Percentiles rank a stretch among this genome's conserved stretches.
Evolutionary conservation across 495 filamentous ascomycete species (phyloP).

Genomic region (Talaromyces ruber): DNA sequence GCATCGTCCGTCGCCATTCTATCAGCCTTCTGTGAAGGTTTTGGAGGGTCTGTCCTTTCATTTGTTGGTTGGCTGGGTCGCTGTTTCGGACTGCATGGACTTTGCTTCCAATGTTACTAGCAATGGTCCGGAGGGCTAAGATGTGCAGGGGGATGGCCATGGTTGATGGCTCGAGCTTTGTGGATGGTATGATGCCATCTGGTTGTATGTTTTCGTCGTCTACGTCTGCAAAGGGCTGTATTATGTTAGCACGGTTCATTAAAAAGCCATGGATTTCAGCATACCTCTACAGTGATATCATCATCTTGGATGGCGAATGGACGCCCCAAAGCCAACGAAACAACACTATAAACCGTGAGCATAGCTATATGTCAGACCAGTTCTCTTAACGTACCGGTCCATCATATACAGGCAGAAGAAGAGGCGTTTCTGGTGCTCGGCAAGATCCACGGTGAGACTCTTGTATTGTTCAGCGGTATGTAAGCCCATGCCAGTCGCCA

Average conservation of each 20-base stretch:
- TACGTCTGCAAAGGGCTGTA: conserved; percentile 22
- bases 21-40: conserved; percentile 24
- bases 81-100: conserved; percentile 16
- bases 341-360: conserved; percentile 15
- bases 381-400: conserved; percentile 24
- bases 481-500: conserved; percentile 26
- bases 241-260: neutral
- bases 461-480: conserved; percentile 18
- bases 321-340: conserved; percentile 28
- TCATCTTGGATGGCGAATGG: conserved; percentile 32
- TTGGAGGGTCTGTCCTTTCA: conserved; percentile 18
- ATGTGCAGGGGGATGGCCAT: conserved; percentile 32
- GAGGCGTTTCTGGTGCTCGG: conserved; percentile 25
- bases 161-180: conserved; percentile 18
- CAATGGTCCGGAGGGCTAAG: conserved; percentile 24
- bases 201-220: conserved; percentile 26
- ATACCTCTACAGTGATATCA: conserved; percentile 27
- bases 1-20: conserved; percentile 31
- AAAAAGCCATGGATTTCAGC: neutral
- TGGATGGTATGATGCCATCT: conserved; percentile 11
- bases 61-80: conserved; percentile 8
- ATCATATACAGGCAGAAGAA: conserved; percentile 39
- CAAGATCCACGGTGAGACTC: conserved; percentile 14
- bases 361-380: neutral
- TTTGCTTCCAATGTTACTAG: conserved; percentile 23